A percentile compares a stretch with the other conserved stretches of the same genome.
phyloP scores from a whole-genome alignment of 441 rosid species.

The Erodium trifolium region DNA sequence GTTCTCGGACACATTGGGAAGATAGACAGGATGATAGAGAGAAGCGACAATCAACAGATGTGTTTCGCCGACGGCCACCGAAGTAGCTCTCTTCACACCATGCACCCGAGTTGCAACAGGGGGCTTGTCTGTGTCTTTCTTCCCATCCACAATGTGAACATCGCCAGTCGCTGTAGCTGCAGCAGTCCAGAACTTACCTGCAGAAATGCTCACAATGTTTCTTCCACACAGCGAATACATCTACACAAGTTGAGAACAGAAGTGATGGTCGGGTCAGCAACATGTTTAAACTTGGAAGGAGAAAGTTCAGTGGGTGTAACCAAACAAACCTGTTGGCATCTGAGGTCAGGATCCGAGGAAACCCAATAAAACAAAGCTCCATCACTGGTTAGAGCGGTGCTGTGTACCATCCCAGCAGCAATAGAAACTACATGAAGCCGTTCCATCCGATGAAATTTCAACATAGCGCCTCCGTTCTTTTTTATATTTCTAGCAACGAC shows the following conservation, averaged over 20 bases:
- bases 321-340: constrained; percentile 76
- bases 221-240: constrained; percentile 52
- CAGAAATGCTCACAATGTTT: constrained; percentile 67
- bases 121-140: constrained; percentile 46
- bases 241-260: constrained; percentile 28
- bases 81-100: constrained; percentile 79
- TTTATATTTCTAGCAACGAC: constrained; percentile 59
- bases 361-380: constrained; percentile 89
- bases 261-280: not conserved
- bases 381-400: constrained; percentile 85
- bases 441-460: constrained; percentile 68
- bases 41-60: constrained; percentile 78
- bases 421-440: constrained; percentile 69
- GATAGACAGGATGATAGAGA: constrained; percentile 70
- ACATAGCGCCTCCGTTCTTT: constrained; percentile 57
- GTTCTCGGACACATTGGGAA: constrained; percentile 24
- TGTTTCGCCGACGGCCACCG: constrained; percentile 92
- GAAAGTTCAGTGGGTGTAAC: constrained; percentile 10
- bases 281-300: not conserved
- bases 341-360: constrained; percentile 81
- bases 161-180: constrained; percentile 80
- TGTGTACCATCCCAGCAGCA: constrained; percentile 92
- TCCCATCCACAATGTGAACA: constrained; percentile 88
- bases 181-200: constrained; percentile 89
- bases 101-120: constrained; percentile 65